Evolutionary conservation across 1,139 yeast species (phyloP).

Genomic region (Candida smagusa): DNA sequence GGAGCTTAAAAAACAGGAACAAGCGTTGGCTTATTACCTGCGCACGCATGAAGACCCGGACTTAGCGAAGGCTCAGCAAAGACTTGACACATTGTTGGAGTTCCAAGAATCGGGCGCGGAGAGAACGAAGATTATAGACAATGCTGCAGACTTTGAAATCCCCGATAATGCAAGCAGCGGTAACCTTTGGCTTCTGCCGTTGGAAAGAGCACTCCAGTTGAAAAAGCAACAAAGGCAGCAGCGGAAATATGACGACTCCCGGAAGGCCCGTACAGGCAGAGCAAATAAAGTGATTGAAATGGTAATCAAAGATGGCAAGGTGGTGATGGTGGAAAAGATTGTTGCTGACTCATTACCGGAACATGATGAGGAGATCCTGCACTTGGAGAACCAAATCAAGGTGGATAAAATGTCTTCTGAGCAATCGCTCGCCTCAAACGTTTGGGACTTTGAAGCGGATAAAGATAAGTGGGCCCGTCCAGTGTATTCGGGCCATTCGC

Average conservation of each 20-base stretch:
- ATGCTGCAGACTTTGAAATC: slow-evolving; percentile 82
- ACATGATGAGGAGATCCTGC: slow-evolving; percentile 21
- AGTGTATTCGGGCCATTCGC: slow-evolving; percentile 24
- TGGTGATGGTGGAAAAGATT: slow-evolving; percentile 46
- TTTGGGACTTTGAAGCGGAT: slow-evolving; percentile 62
- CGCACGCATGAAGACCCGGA: slow-evolving; percentile 44
- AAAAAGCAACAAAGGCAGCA: slow-evolving; percentile 78
- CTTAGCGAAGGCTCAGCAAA: slow-evolving; percentile 62
- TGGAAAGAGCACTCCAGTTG: slow-evolving; percentile 78
- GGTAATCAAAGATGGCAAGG: slow-evolving; percentile 81
- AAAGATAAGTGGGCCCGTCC: slow-evolving; percentile 52
- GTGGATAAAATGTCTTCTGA: slow-evolving; percentile 18
- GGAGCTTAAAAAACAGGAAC: slow-evolving; percentile 33
- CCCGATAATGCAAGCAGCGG: slow-evolving; percentile 46
- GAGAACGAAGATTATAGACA: slow-evolving; percentile 87
- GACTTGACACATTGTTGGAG: slow-evolving; percentile 67
- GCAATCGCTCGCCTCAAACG: slow-evolving; percentile 26
- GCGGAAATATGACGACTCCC: slow-evolving; percentile 58
- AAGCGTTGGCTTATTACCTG: slow-evolving; percentile 38
- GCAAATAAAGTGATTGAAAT: slow-evolving; percentile 75
- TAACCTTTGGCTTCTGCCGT: slow-evolving; percentile 81
- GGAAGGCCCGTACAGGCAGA: slow-evolving; percentile 61
- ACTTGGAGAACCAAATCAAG: slow-evolving; percentile 24
- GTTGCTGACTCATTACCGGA: slow-evolving; percentile 15
- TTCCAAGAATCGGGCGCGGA: slow-evolving; percentile 88